Evolutionary conservation across 495 filamentous ascomycete species (phyloP), one percentile per base, ranked within the genome.

Genomic region (Haplographium delicatum): DNA sequence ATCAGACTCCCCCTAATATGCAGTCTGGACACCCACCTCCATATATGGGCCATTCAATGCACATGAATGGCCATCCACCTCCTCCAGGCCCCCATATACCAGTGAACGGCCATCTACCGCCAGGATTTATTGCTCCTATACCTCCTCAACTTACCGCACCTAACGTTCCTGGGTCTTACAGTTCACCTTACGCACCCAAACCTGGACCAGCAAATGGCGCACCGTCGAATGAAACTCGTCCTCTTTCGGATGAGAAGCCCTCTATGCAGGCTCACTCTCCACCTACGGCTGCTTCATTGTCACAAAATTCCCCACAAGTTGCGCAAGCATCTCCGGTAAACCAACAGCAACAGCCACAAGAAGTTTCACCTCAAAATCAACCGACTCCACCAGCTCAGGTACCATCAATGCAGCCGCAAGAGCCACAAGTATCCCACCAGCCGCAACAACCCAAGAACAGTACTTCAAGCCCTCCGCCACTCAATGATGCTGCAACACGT

Each of bases 101-200:
- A 4, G 25, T 16, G 4, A 28, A 30, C 2, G 24, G 16, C 6
- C 28, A 40, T 10, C 49, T 42, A 5, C 44, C 24, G 4, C 44
- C 53, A 20, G 47, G 41, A 16, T 35, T 53, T 19, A 13, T 41
- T 30, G 28, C 59, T 22, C 20, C 47, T 8, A 50, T 60, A 7
- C 47, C 49, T 25, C 44, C 44, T 46, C 54, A 57, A 30, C 35
- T 61, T n/a, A 33, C 42, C 10, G 40, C 46, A 5, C 37, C 46
- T 0, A 52, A 30, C 18, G 44, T 25, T 49, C 43, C 44, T 19
- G 15, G 26, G 8, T 40, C 50, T 16, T 63, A 63, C 26, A 63
- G 61, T 27, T 63, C 61, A 26, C 61, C 61, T 7, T 63, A 63
- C 44, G 61, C 54, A 23, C 44, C 60, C 1, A 63, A 61, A 24